These are phyloP conservation scores for Dissophora ornata DNA, from an alignment of 192 early-diverging fungal species.

Conservation along the genomic window DNA sequence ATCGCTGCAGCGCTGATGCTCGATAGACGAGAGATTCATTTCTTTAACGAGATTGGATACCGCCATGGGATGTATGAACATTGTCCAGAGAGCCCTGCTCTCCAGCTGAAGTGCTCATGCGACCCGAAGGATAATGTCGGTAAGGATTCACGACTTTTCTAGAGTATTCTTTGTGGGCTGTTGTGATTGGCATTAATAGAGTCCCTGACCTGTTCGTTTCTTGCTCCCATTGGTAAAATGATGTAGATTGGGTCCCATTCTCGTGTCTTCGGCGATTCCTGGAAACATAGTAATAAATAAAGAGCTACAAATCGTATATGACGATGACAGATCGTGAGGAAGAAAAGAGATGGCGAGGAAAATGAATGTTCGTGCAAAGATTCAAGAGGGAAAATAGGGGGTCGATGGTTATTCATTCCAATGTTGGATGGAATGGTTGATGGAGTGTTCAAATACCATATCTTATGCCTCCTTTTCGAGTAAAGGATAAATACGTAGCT, in stretches of 20 bases:
- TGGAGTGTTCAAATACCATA: too few species aligned
- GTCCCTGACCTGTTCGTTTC: too few species aligned
- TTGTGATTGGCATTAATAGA: not conserved
- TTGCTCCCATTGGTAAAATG: not conserved
- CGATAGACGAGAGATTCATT: slow-evolving; percentile 74
- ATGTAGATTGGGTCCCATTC: slow-evolving; percentile 43
- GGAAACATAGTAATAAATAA: slow-evolving; percentile 25
- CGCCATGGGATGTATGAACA: slow-evolving; percentile 75
- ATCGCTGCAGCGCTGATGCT: slow-evolving; percentile 74
- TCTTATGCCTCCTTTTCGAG: too few species aligned
- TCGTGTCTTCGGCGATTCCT: slow-evolving; percentile 48
- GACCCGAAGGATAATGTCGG: slow-evolving; percentile 64
- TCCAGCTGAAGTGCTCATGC: slow-evolving; percentile 64
- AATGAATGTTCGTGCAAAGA: too few species aligned
- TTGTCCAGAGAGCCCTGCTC: slow-evolving; percentile 69
- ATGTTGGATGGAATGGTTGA: too few species aligned
- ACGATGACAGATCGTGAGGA: too few species aligned
- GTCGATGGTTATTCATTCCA: too few species aligned
- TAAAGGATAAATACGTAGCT: too few species aligned
- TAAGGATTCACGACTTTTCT: slow-evolving; percentile 40
- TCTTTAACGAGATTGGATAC: slow-evolving; percentile 82
- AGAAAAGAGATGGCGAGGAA: too few species aligned
- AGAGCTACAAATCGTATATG: not conserved
- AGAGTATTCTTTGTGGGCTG: not conserved
- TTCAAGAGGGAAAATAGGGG: too few species aligned